These are phyloP conservation scores for Corinectria fuckeliana DNA, from an alignment of 2,329 filamentous ascomycete species.

Conservation along the genomic window DNA sequence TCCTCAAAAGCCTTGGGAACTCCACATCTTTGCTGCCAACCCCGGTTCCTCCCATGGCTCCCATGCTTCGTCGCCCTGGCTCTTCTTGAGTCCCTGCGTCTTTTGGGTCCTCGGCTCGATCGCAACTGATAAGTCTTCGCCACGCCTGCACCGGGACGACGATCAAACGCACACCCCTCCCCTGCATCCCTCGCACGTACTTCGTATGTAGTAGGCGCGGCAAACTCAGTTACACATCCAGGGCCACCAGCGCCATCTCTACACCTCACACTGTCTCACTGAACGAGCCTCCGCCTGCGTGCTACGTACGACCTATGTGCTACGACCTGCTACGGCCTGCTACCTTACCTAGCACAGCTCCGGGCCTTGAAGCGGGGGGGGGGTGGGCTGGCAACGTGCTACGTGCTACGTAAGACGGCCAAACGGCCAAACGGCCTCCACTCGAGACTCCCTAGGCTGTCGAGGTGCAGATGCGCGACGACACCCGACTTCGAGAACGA, in stretches of 20 bases:
- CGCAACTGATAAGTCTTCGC: slow-evolving; percentile 3
- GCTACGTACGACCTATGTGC: no score
- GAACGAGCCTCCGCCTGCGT: neutral
- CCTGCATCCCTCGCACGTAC: slow-evolving; percentile 1
- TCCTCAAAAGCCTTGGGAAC: slow-evolving; percentile 3
- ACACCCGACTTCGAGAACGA: slow-evolving; percentile 7
- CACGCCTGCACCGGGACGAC: slow-evolving; percentile 6
- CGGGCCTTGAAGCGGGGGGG: neutral
- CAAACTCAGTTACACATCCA: slow-evolving; percentile 15
- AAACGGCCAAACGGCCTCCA: slow-evolving; percentile 8
- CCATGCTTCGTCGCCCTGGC: neutral
- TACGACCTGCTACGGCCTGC: neutral
- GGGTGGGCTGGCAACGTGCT: slow-evolving; percentile 11
- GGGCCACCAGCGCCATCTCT: neutral
- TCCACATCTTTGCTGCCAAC: slow-evolving; percentile 4
- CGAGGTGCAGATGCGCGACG: slow-evolving; percentile 12
- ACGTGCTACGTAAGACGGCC: slow-evolving; percentile 12
- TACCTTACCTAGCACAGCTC: no score
- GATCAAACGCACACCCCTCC: slow-evolving; percentile 14
- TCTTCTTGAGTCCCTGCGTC: neutral
- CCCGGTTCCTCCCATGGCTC: slow-evolving; percentile 3
- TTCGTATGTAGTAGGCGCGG: neutral
- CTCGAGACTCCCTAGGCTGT: slow-evolving; percentile 7
- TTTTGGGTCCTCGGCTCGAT: slow-evolving; percentile 10
- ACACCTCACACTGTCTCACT: neutral